Evolutionary conservation across 345 rosid species (phyloP).

Genomic region (Brassica rapa): DNA sequence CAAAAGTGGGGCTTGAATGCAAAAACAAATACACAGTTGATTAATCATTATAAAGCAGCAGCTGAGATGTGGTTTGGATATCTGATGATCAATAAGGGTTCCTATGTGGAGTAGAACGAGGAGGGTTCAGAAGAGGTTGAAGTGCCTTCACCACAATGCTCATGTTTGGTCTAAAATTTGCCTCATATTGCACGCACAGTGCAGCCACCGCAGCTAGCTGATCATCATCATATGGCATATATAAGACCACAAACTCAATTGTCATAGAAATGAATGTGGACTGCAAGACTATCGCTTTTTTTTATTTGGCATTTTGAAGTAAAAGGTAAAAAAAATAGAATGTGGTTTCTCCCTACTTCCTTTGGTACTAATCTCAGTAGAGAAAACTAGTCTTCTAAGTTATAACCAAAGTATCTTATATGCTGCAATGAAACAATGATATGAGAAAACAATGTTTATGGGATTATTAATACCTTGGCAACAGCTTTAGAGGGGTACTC

Average conservation of each 20-base stretch:
- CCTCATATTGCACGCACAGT: conserved; percentile 72
- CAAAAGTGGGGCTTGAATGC: conserved; percentile 2
- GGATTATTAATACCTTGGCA: conserved; percentile 55
- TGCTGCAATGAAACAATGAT: conserved; percentile 8
- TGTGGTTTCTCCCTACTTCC: background rate
- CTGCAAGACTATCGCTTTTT: background rate
- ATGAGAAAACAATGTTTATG: conserved; percentile 10
- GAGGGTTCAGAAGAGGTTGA: conserved; percentile 57
- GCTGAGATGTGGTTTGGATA: background rate
- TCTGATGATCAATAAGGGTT: conserved; percentile 24
- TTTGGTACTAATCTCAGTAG: conserved; percentile 3
- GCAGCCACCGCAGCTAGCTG: conserved; percentile 86
- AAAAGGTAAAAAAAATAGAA: background rate
- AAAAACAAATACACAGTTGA: conserved; percentile 21
- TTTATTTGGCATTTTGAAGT: conserved; percentile 5
- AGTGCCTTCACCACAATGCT: conserved; percentile 81
- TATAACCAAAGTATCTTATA: too few species aligned
- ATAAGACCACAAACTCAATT: background rate
- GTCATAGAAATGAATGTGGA: background rate
- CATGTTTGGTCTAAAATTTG: conserved; percentile 81
- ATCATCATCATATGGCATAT: conserved; percentile 19
- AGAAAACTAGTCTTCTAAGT: background rate
- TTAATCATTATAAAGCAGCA: background rate
- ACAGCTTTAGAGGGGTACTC: conserved; percentile 74
- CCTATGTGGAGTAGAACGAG: conserved; percentile 42